These are phyloP conservation scores for Cotoneaster glaucophyllus DNA, from an alignment of 306 rosid species.

Conservation along the genomic window DNA sequence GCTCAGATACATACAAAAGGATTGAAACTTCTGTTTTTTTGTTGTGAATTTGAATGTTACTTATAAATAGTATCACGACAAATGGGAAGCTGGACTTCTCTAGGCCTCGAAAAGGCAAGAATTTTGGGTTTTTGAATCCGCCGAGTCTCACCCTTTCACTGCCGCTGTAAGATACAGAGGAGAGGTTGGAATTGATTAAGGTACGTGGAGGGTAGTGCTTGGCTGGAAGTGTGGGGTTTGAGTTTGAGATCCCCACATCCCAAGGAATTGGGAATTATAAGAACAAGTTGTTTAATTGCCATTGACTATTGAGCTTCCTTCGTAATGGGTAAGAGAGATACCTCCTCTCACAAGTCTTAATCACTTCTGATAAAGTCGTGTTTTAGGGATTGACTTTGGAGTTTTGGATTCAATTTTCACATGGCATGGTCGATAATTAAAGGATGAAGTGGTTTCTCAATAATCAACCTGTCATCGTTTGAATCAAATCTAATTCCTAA, in stretches of 20 bases:
- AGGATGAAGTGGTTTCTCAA: too few species aligned
- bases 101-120: not conserved
- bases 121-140: not conserved
- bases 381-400: not conserved
- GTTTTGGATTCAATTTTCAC: not conserved
- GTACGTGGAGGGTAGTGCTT: not conserved
- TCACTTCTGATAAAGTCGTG: not conserved
- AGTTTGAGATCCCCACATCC: not conserved
- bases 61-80: not conserved
- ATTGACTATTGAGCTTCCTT: not conserved
- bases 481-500: not conserved
- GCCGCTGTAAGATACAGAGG: not conserved
- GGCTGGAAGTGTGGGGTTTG: not conserved
- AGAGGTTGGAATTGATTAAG: not conserved
- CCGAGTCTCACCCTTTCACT: slow-evolving; percentile 15
- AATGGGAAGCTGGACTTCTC: not conserved
- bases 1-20: not conserved
- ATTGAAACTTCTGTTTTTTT: too few species aligned
- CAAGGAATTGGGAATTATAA: not conserved
- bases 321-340: not conserved
- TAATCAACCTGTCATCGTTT: too few species aligned
- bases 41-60: not conserved
- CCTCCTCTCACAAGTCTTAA: not conserved
- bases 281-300: not conserved
- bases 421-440: not conserved